Evolutionary conservation across 495 filamentous ascomycete species (phyloP).

Genomic region (Penicillium arizonense): DNA sequence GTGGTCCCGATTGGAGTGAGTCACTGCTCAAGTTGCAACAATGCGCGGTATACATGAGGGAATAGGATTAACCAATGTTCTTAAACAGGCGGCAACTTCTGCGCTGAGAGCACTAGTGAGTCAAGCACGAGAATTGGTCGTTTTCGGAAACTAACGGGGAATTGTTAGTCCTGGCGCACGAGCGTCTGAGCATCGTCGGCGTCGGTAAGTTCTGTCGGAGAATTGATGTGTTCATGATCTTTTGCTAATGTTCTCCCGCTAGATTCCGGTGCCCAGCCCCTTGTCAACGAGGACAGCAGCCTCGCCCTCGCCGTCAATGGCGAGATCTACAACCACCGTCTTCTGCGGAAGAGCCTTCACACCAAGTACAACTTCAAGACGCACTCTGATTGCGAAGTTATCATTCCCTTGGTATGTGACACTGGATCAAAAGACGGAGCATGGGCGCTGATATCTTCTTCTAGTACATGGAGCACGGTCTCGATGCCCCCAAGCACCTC

Average conservation of each 20-base stretch:
- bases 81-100: conserved; percentile 77
- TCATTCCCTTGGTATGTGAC: conserved; percentile 84
- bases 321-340: conserved; percentile 98
- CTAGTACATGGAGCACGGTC: conserved; percentile 88
- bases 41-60: not conserved
- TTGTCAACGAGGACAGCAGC: conserved; percentile 84
- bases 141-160: conserved; percentile 26
- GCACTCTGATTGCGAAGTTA: conserved; percentile 95
- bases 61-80: conserved; percentile 13
- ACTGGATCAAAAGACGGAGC: not conserved
- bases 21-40: conserved; percentile 25
- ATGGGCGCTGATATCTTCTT: conserved; percentile 7
- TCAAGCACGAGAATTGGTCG: conserved; percentile 6
- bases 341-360: conserved; percentile 82
- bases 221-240: not conserved
- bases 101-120: conserved; percentile 86
- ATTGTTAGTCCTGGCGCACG: conserved; percentile 85
- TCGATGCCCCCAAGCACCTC: conserved; percentile 90
- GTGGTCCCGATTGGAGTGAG: conserved; percentile 99
- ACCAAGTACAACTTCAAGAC: conserved; percentile 91
- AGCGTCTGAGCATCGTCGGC: conserved; percentile 95
- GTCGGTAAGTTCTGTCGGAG: conserved; percentile 65
- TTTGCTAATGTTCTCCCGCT: conserved; percentile 14
- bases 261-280: conserved; percentile 94
- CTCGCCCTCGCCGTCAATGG: conserved; percentile 96